A percentile compares a stretch with the other conserved stretches of the same genome.
Conservation (phyloP, 176 grass and related monocot species). For the Triticum turgidum region DNA sequence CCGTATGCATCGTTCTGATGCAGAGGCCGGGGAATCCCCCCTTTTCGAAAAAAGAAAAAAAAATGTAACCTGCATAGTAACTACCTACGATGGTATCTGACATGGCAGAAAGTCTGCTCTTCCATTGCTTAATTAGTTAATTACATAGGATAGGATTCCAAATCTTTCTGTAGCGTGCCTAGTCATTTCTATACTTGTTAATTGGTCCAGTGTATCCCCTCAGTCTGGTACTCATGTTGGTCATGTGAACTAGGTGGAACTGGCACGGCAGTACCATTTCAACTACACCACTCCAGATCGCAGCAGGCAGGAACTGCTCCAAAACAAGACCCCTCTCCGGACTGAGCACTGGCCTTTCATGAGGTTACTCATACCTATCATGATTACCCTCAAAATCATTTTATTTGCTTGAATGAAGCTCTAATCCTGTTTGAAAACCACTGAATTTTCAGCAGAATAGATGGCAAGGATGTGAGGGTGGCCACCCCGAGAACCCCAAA, state of each 20-base stretch:
- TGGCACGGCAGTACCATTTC: slow-evolving; percentile 80
- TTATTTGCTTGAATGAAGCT: background rate
- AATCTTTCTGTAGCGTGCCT: background rate
- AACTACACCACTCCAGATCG: slow-evolving; percentile 90
- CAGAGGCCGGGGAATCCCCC: too few relatives aligned
- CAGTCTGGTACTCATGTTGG: background rate
- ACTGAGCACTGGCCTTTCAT: slow-evolving; percentile 73
- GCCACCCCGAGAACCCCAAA: slow-evolving; percentile 66
- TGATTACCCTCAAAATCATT: background rate
- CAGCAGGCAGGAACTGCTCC: slow-evolving; percentile 71
- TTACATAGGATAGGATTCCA: background rate
- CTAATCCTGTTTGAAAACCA: slow-evolving; percentile 20
- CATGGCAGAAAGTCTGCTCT: background rate
- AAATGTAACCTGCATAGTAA: background rate
- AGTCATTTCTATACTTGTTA: background rate
- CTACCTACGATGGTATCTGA: background rate
- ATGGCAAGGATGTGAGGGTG: slow-evolving; percentile 46
- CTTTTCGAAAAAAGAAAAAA: too few relatives aligned
- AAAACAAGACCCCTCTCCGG: slow-evolving; percentile 67
- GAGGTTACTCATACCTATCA: slow-evolving; percentile 43
- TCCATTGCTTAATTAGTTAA: background rate
- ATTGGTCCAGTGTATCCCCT: background rate
- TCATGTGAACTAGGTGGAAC: slow-evolving; percentile 63
- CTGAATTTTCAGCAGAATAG: slow-evolving; percentile 40
- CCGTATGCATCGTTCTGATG: too few relatives aligned